These are phyloP conservation scores for Penicillium arizonense DNA, from an alignment of 495 filamentous ascomycete species.

Conservation along the genomic window DNA sequence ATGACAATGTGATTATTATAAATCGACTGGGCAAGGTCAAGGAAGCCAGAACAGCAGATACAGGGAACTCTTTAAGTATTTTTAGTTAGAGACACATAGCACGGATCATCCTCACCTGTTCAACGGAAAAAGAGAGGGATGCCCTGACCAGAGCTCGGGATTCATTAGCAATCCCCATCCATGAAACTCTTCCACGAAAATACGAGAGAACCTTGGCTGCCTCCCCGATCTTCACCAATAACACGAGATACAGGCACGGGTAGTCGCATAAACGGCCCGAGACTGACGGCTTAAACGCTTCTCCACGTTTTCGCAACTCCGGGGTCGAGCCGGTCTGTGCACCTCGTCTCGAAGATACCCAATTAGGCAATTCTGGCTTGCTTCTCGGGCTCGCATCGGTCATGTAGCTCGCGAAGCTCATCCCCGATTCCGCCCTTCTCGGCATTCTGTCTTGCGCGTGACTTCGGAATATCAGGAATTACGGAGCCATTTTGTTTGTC, in stretches of 20 bases:
- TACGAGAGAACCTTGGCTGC: not conserved
- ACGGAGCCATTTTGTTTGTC: not conserved
- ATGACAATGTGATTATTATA: constrained; percentile 2
- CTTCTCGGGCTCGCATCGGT: constrained; percentile 1
- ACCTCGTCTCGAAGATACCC: constrained; percentile 12
- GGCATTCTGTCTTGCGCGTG: not conserved
- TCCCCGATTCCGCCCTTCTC: not conserved
- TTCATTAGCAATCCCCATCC: not conserved
- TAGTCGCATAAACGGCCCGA: constrained; percentile 5
- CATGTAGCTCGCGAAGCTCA: not conserved
- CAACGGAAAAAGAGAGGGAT: not conserved
- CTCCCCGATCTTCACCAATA: not conserved
- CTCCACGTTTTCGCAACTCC: constrained; percentile 5
- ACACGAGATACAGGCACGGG: not conserved
- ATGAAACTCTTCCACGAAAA: constrained; percentile 2
- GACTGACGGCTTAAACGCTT: constrained; percentile 3
- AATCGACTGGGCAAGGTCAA: constrained; percentile 4
- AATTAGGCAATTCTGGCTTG: constrained; percentile 4
- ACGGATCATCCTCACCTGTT: constrained; percentile 1
- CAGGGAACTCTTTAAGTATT: constrained; percentile 9
- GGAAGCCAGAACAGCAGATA: not conserved
- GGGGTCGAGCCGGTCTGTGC: not conserved
- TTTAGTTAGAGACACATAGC: not conserved
- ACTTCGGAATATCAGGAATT: constrained; percentile 2
- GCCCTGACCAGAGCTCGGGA: not conserved